Base-by-base conservation (phyloP, 768 basidiomycete genomes). In the Termitomyces sp. region DNA sequence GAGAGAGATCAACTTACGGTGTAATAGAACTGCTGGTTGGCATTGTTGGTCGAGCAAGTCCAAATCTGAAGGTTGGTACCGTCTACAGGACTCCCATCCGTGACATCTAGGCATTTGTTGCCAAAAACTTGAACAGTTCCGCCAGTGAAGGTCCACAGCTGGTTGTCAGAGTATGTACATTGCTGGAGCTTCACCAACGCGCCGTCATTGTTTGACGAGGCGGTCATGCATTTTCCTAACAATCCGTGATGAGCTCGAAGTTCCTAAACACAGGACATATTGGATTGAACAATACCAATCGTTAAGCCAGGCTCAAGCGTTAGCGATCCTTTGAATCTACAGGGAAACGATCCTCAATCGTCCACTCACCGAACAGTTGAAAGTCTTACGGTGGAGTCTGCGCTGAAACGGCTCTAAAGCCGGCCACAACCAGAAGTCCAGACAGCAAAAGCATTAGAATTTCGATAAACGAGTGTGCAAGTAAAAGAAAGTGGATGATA, bases 41-140 rank as follows among this genome's bases (percentile, higher is more conserved):
- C 55, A 58, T 78, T 79, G 28, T 71, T 73, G 18, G 62, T 42
- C n/a, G 65, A 60, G 65, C 84, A 84, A n/a, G 76, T 79, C 79
- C 77, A 83, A 48, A 85, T 79, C 64, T 85, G 82, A 55, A 86
- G 68, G 66, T 78, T 79, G 3, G 71, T 75, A 11, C 83, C 82
- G 60, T 83, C 78, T 36, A 62, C 63, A 32, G 66, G 76, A 4
- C 54, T 70, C 5, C 84, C 84, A 36, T 71, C 67, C 0, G 75
- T 69, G n/a, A 82, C 79, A 57, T 83, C 81, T 18, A 84, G 68
- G 66, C 82, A 84, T 64, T 81, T 84, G 65, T 76, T 71, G 32
- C 76, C 78, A 58, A 77, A 81, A 32, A 81, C 67, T 42, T 73
- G 74, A 39, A 84, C 73, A 55, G 66, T 71, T 20, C 80, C 80